These are phyloP conservation scores for Paragyromitra xinjiangensis DNA, from an alignment of 495 filamentous ascomycete species.

Conservation along the genomic window DNA sequence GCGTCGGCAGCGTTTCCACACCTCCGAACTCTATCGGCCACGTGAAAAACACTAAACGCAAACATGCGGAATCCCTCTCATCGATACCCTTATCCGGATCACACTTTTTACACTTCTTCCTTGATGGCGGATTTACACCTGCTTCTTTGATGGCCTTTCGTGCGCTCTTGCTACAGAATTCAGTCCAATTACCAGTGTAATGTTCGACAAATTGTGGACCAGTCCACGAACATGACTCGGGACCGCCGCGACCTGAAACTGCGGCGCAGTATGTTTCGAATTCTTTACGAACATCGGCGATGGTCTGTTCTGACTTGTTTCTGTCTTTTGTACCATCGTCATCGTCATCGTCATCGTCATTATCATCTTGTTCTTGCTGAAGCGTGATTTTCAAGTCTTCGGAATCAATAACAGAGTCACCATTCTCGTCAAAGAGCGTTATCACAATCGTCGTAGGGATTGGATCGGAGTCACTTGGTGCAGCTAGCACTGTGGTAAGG, in stretches of 20 bases:
- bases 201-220: neutral
- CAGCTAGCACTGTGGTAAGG: neutral
- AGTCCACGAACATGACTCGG: conserved; percentile 1
- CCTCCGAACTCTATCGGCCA: neutral
- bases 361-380: neutral
- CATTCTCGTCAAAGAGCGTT: neutral
- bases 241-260: neutral
- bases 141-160: neutral
- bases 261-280: neutral
- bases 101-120: neutral
- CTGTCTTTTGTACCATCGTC: neutral
- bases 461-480: neutral
- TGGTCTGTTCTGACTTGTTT: neutral
- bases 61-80: neutral
- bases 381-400: neutral
- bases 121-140: neutral
- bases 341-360: neutral
- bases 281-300: neutral
- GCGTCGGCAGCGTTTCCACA: neutral
- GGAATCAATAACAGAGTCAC: conserved; percentile 2
- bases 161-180: neutral
- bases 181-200: conserved; percentile 3
- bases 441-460: neutral
- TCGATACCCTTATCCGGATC: neutral
- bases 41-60: conserved; percentile 3